Evolutionary conservation across 2,329 filamentous ascomycete genomes (phyloP), one percentile per base, ranked within the genome.

Genomic region (Cladosporium sp.): DNA sequence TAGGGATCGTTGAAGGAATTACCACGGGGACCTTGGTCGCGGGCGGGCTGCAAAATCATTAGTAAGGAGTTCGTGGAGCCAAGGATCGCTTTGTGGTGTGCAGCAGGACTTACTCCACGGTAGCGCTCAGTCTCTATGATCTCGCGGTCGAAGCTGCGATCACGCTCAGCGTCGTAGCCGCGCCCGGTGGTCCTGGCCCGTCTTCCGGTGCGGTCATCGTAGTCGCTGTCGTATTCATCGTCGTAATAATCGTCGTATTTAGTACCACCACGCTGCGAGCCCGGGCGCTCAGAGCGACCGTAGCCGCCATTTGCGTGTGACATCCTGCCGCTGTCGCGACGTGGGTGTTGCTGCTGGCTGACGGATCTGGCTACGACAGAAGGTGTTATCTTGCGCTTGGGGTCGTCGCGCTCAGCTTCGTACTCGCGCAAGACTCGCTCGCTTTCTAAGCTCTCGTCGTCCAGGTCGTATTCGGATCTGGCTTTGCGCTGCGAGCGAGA

Each of bases 391-490:
- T 56, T 60, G 53, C 68, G 64, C 22, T 50, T 48, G 1, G 66
- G 68, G 54, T 70, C 68, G 66, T 69, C 67, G 32, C 47, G 56
- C 58, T 70, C 68, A 56, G 60, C 59, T 60, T 68, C 64, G 66
- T 70, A 71, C 10, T 61, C 62, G 36, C 61, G 47, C 20, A 66
- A 60, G 28, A 69, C 61, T 12, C 61, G 61, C 39, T 67, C 65
- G 47, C 59, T 63, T 19, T 52, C 58, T 37, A 60, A 42, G 48
- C 62, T 66, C 51, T 68, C 60, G 25, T 59, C 62, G 32, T 65
- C 65, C 17, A 66, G 57, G 40, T 60, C 62, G 49, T 44, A 56
- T 62, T 12, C 28, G 24, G 32, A 19, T 7, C 37, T 47, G 19
- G 19, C 19, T 22, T 25, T 10, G 10, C 47, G 47, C 20, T 37